phyloP scores from a whole-genome alignment of 2,329 filamentous ascomycete genomes.

The Fusarium sp. region DNA sequence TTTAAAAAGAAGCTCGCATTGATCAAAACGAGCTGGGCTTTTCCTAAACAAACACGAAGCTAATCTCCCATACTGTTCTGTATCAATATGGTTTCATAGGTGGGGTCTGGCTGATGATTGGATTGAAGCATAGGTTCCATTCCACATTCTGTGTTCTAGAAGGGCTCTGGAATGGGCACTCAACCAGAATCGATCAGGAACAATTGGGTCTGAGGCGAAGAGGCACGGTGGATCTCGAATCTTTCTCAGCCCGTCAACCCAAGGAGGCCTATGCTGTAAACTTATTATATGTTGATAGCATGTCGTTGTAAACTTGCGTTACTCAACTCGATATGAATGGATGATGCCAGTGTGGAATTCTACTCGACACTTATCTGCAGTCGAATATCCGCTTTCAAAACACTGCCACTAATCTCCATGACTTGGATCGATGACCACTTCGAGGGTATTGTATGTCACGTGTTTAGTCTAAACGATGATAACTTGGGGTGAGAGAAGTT shows the following conservation, averaged over 20 bases:
- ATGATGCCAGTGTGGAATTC: conserved; percentile 1
- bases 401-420: not conserved
- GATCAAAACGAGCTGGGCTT: conserved; percentile 11
- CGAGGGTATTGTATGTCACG: not conserved
- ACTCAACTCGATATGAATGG: not conserved
- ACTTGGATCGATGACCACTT: not conserved
- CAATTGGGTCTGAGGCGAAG: not conserved
- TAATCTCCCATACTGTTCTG: conserved; percentile 2
- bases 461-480: not conserved
- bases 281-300: not conserved
- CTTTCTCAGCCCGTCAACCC: not conserved
- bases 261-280: not conserved
- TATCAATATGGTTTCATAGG: conserved; percentile 32
- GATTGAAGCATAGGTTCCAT: not conserved
- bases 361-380: not conserved
- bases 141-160: conserved; percentile 21
- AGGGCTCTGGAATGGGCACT: conserved; percentile 15
- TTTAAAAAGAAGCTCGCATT: not conserved
- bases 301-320: not conserved
- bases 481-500: not conserved
- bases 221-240: not conserved
- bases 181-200: not conserved
- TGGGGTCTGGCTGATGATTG: conserved; percentile 1
- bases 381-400: not conserved
- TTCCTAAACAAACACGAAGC: not conserved